Evolutionary conservation across 441 rosid genomes (phyloP).

Genomic region (Syzygium malaccense): DNA sequence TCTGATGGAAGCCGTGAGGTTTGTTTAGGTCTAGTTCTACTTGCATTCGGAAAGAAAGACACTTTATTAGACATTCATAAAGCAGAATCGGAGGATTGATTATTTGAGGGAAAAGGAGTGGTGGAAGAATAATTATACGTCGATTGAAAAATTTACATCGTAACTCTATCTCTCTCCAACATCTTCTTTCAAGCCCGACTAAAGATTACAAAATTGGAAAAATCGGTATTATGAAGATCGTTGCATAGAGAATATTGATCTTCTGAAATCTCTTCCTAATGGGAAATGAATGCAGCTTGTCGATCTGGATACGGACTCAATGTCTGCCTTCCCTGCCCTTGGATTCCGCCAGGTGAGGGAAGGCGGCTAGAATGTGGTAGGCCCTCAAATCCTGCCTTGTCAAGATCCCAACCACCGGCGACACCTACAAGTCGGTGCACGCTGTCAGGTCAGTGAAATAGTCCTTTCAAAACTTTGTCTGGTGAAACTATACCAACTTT

Average conservation of each 20-base stretch:
- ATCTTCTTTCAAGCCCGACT: constrained; percentile 7
- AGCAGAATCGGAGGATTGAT: neutral
- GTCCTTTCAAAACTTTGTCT: neutral
- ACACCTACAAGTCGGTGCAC: constrained; percentile 27
- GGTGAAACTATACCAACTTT: neutral
- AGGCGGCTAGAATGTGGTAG: constrained; percentile 64
- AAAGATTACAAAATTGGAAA: neutral
- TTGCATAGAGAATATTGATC: neutral
- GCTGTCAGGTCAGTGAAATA: neutral
- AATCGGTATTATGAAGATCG: neutral
- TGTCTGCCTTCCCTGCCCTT: constrained; percentile 26
- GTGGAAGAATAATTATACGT: neutral
- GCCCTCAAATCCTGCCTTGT: constrained; percentile 69
- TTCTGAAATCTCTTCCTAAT: neutral
- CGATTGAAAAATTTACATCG: neutral
- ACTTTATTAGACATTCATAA: neutral
- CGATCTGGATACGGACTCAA: neutral
- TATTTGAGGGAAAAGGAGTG: neutral
- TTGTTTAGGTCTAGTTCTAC: neutral
- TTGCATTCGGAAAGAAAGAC: neutral
- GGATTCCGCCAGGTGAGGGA: constrained; percentile 59
- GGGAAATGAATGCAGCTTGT: neutral
- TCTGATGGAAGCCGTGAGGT: neutral
- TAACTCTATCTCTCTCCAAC: neutral
- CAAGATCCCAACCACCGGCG: constrained; percentile 72